Percentiles rank a stretch among this genome's conserved stretches.
Evolutionary conservation across 805 yeast genomes (phyloP).

Genomic region (Myxozyma udenii): DNA sequence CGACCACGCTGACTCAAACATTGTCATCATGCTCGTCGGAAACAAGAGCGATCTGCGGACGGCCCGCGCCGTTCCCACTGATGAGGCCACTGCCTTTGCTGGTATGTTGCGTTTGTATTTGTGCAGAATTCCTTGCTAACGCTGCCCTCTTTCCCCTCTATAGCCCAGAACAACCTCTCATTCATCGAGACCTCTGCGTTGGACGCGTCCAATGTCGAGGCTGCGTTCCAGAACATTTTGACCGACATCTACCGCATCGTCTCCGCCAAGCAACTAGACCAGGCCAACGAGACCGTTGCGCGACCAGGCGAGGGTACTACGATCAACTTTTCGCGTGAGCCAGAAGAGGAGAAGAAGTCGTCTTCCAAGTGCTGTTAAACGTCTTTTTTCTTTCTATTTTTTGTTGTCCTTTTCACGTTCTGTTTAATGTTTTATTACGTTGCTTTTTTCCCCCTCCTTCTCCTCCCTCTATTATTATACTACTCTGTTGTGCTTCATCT

Average conservation of each 20-base stretch:
- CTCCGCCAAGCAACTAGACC: constrained; percentile 85
- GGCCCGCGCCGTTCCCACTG: constrained; percentile 94
- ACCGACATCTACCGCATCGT: constrained; percentile 94
- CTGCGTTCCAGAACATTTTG: constrained; percentile 87
- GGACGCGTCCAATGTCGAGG: constrained; percentile 90
- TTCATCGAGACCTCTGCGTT: constrained; percentile 96
- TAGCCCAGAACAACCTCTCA: constrained; percentile 76
- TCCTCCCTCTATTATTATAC: background rate
- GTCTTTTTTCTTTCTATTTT: constrained; percentile 1
- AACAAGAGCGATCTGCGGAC: constrained; percentile 94
- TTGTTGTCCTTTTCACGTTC: background rate
- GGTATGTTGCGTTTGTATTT: constrained; percentile 10
- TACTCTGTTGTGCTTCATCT: background rate
- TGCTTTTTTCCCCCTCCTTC: background rate
- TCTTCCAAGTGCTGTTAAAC: constrained; percentile 61
- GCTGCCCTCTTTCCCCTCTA: constrained; percentile 3
- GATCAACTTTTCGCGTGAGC: constrained; percentile 88
- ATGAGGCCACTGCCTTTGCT: constrained; percentile 92
- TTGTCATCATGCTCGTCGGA: constrained; percentile 94
- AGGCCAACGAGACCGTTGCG: constrained; percentile 61
- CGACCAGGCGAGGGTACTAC: constrained; percentile 85
- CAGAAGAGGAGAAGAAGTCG: constrained; percentile 53
- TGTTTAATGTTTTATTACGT: background rate
- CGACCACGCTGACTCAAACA: constrained; percentile 95
- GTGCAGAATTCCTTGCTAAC: background rate